Evolutionary conservation across 2,329 filamentous ascomycete genomes (phyloP).

Genomic region (Neoscytalidium dimidiatum): DNA sequence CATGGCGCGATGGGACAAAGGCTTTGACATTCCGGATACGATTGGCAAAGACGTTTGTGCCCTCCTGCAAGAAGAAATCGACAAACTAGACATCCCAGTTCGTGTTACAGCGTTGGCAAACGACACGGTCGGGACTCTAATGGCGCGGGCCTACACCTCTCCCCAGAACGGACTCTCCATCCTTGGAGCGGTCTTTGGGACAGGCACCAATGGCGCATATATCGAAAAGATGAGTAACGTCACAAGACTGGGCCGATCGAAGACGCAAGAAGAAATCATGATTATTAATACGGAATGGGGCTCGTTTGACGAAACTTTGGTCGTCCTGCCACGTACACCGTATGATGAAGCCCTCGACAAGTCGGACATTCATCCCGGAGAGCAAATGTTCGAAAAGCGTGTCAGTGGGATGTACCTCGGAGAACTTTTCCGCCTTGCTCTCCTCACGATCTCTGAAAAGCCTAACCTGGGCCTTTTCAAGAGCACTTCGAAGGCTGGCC

Average conservation of each 20-base stretch:
- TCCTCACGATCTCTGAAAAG: slow-evolving; percentile 72
- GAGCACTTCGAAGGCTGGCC: slow-evolving; percentile 65
- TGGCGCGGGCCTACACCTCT: slow-evolving; percentile 88
- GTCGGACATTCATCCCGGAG: slow-evolving; percentile 46
- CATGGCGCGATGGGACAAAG: slow-evolving; percentile 95
- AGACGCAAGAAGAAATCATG: slow-evolving; percentile 50
- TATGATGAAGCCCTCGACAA: slow-evolving; percentile 54
- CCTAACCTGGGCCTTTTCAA: slow-evolving; percentile 68
- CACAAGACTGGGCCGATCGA: slow-evolving; percentile 57
- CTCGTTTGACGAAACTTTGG: slow-evolving; percentile 92
- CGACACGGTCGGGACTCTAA: slow-evolving; percentile 88
- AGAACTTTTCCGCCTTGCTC: slow-evolving; percentile 80
- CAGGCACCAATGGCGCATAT: slow-evolving; percentile 91
- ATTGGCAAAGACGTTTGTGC: slow-evolving; percentile 90
- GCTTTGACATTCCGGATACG: slow-evolving; percentile 89
- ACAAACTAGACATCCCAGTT: slow-evolving; percentile 75
- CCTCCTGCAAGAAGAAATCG: slow-evolving; percentile 78
- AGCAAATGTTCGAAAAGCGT: slow-evolving; percentile 92
- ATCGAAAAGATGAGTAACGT: slow-evolving; percentile 83
- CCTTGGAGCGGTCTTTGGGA: slow-evolving; percentile 92
- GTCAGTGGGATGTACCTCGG: slow-evolving; percentile 98
- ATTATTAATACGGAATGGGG: slow-evolving; percentile 98
- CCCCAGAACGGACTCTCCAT: slow-evolving; percentile 62
- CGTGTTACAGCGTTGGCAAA: slow-evolving; percentile 86
- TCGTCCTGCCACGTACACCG: slow-evolving; percentile 79